Evolutionary conservation across 352 stramenopile species (phyloP), one percentile per base, ranked within the genome.

Genomic region (Globisporangium nodosum): DNA sequence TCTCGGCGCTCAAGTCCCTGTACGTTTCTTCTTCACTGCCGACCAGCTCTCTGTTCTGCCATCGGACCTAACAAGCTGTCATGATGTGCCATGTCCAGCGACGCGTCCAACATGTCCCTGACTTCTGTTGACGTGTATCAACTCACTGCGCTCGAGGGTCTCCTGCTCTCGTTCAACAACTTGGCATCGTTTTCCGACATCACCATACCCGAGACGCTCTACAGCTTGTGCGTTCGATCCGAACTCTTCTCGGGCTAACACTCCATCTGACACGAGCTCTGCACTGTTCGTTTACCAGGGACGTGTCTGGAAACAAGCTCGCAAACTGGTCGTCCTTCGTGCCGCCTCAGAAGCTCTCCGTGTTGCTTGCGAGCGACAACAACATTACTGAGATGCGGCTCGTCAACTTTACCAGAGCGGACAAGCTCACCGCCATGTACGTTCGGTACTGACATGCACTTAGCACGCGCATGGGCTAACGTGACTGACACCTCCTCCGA

Each of bases 281-380:
- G 6, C 20, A 35, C 3, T 47, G 4, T 6, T 8, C 16, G 24
- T 40, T 12, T n/a, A 39, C 7, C 46, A 65, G 59, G 0, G 59
- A 65, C 13, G 8, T 65, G 24, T 65, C 59, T 39, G 54, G 49
- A 30, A 65, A 65, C 27, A 31, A 43, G 20, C 52, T 65, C 37
- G 35, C 35, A 18, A 50, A 56, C 30, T 65, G 52, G 59, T 46
- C 20, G 18, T 18, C 16, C 5, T 52, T 60, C 52, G 3, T n/a
- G 5, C 15, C 39, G 0, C 59, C 59, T 18, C 20, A 12, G 18
- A 65, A 50, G 20, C 59, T 65, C 27, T 42, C 37, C 9, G 20
- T 56, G 4, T 39, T 65, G 59, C 9, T 65, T 6, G 52, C 59
- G 2, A 65, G 59, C n/a, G 59, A 65, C 27, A 65, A 65, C 35